Evolutionary conservation across 208 protist species (phyloP).

Genomic region (Acanthamoeba sp.): DNA sequence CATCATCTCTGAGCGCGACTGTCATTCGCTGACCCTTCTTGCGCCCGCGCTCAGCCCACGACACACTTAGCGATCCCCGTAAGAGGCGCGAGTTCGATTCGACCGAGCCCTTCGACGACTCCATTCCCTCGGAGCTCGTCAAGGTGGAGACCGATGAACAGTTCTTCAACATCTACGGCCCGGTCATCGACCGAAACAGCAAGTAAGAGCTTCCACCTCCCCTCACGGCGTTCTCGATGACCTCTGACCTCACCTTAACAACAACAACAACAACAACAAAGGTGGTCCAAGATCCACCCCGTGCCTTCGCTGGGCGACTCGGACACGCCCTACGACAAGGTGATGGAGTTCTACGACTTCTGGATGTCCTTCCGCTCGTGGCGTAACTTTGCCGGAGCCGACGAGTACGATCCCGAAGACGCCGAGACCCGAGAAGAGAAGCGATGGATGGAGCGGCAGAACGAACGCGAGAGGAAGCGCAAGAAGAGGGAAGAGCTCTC

Average conservation of each 20-base stretch:
- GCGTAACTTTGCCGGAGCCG: slow-evolving; percentile 96
- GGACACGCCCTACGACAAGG: slow-evolving; percentile 84
- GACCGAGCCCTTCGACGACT: slow-evolving; percentile 95
- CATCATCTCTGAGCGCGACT: too few species aligned
- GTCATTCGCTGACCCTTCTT: too few species aligned
- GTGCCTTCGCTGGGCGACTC: slow-evolving; percentile 82
- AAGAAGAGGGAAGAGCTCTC: slow-evolving; percentile 93
- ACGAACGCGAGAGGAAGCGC: slow-evolving; percentile 93
- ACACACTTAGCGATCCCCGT: slow-evolving; percentile 94
- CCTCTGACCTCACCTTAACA: too few species aligned
- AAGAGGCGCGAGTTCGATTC: slow-evolving; percentile 95
- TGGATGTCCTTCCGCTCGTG: slow-evolving; percentile 96
- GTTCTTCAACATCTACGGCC: slow-evolving; percentile 94
- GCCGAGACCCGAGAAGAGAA: slow-evolving; percentile 96
- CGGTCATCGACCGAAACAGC: slow-evolving; percentile 95
- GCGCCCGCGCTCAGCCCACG: slow-evolving; percentile 89
- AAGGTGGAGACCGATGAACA: slow-evolving; percentile 85
- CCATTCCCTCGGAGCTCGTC: slow-evolving; percentile 89
- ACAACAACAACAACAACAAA: background rate
- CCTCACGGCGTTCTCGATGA: background rate
- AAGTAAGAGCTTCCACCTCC: slow-evolving; percentile 84
- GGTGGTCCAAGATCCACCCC: slow-evolving; percentile 81
- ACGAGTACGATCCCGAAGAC: slow-evolving; percentile 95
- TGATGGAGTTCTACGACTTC: slow-evolving; percentile 96
- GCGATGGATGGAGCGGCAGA: slow-evolving; percentile 97